Evolutionary conservation across 2,329 filamentous ascomycete genomes (phyloP).

Genomic region (Karstenula rhodostoma): DNA sequence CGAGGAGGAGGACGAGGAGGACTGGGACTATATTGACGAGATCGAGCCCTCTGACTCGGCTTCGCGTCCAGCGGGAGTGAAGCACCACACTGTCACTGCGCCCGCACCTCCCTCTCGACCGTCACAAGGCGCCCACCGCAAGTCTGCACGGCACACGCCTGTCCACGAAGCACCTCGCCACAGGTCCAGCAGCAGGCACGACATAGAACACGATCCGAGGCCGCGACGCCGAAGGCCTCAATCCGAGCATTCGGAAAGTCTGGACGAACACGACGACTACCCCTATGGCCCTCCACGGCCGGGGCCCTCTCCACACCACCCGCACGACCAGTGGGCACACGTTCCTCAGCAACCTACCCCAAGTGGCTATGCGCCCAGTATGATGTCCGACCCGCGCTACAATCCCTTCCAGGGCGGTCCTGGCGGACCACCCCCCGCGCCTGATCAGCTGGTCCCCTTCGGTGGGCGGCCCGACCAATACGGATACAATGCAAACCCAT

Average conservation of each 20-base stretch:
- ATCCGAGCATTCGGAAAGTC: conserved; percentile 51
- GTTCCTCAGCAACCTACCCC: conserved; percentile 42
- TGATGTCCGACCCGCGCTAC: conserved; percentile 47
- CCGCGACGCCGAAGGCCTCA: conserved; percentile 43
- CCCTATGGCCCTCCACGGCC: conserved; percentile 44
- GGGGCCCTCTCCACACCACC: conserved; percentile 44
- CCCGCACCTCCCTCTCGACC: conserved; percentile 43
- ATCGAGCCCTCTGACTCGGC: conserved; percentile 61
- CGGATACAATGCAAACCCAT: conserved; percentile 46
- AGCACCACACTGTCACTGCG: conserved; percentile 43
- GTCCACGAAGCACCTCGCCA: conserved; percentile 43
- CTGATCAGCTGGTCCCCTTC: conserved; percentile 43
- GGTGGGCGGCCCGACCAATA: conserved; percentile 47
- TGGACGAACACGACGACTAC: conserved; percentile 57
- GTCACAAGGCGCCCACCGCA: conserved; percentile 49
- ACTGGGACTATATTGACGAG: conserved; percentile 50
- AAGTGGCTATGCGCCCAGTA: conserved; percentile 49
- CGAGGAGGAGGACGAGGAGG: conserved; percentile 41
- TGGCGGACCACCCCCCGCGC: conserved; percentile 29
- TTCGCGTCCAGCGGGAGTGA: conserved; percentile 51
- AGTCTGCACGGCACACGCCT: conserved; percentile 48
- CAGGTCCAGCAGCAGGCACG: conserved; percentile 43
- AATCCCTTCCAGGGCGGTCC: conserved; percentile 34
- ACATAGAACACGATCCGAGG: conserved; percentile 39
- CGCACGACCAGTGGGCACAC: conserved; percentile 47